Evolutionary conservation across 164 flowering plant species (phyloP), one percentile per base, ranked within the genome.

Genomic region (Chimonanthus praecox): DNA sequence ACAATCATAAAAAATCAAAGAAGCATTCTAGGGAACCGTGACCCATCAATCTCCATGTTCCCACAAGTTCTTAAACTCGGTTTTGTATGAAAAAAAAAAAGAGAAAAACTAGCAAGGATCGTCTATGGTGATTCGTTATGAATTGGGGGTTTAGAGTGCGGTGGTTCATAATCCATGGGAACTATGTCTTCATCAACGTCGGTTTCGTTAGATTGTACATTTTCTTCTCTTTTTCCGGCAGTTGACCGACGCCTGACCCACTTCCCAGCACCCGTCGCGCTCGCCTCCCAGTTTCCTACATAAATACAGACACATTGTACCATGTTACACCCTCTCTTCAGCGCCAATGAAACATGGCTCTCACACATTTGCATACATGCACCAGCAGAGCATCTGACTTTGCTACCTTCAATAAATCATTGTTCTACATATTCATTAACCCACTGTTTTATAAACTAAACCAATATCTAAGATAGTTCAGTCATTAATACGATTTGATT

Each of bases 251-350:
- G 21, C 3, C 66, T 8, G 45, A 63, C 46, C 13, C 66, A 63
- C 9, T 18, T 63, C 66, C 66, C 74, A 77, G 69, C 82, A 84
- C 50, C 7, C 70, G 77, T 18, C 77, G 72, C 6, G 58, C 74
- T 71, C 58, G 72, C 74, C 73, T 72, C 73, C 73, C 80, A 64
- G 10, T 47, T 66, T 44, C 76, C 79, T 81, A 78, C 81, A 71
- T 74, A 79, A 75, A 78, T 83, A 77, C 63, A 69, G 47, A 69
- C 13, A 9, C 10, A 9, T 6, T n/a, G 47, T 58, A 64, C 69
- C 51, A 15, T 45, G 72, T 66, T 73, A 77, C 76, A n/a, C 71
- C 50, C 60, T 48, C 66, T 46, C 6, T 61, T 49, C 20, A 8
- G 2, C 61, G 8, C 58, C 47, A 44, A 58, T 64, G 45, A 58